Base-by-base conservation (phyloP, 345 rosid genomes). In the Salix dunnii region DNA sequence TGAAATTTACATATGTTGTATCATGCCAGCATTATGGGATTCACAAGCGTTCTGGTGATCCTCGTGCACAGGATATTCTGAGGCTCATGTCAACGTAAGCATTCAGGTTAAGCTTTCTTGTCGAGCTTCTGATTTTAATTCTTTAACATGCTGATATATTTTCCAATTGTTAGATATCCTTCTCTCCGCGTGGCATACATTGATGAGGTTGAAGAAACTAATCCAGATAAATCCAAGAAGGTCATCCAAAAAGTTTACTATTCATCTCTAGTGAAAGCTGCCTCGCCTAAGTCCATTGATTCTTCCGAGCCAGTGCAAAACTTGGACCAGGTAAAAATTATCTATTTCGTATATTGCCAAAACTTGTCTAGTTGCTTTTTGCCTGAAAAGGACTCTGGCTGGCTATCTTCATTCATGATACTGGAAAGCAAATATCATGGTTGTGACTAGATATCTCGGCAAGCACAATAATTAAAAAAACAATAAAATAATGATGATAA, bases 161-260 rank as follows among this genome's bases (percentile, higher is more conserved):
- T 35, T 77, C 33, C 72, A 23, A 62, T 69, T 79, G 86, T 81
- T 87, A 96, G 99, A 72, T 91, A 96, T 81, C 97, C 96, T n/a
- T 96, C 99, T 16, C 94, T 96, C 71, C 97, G 99, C 46, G 98
- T 96, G 61, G 99, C 99, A 31, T 96, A 94, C 79, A 94, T 96
- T 78, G 99, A 96, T 74, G 99, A 96, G 87, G 93, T 96, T 10
- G 98, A 96, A 84, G 97, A 92, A 82, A 88, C 96, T 67, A 90
- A 73, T 76, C 82, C 90, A 80, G 99, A 89, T 76, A 87, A 81
- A 73, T 70, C 82, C 68, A 91, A 88, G 79, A 93, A 85, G 81
- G 84, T 83, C 68, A 91, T 90, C 80, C 84, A 86, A 78, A 94
- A 90, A 85, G 94, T 84, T 77, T 94, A 92, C 82, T 96, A 94